Evolutionary conservation across 257 asterid genomes (phyloP), one percentile per base, ranked within the genome.

Genomic region (Gynochthodes officinalis): DNA sequence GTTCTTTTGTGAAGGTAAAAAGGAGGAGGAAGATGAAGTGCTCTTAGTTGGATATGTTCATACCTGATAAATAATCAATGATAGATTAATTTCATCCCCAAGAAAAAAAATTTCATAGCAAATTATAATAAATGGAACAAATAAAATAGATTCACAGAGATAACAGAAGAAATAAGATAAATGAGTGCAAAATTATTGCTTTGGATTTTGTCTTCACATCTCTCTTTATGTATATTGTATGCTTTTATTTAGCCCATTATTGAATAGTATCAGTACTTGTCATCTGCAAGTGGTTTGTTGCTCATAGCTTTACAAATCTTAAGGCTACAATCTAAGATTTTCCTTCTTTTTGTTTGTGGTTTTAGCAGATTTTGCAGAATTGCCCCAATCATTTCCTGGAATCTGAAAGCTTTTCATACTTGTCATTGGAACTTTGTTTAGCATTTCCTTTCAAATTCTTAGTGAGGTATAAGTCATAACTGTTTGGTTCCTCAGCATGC

Each of bases 301-400:
- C n/a, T n/a, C n/a, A n/a, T n/a, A n/a, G 18, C 42, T 50, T 18
- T 13, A 44, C 23, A 16, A 48, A 18, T 30, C 35, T 10, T 64
- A 18, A 64, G 57, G 73, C 28, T 49, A 53, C 16, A 55, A n/a
- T 35, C 72, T 32, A 64, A 76, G 21, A 50, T 62, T 63, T 44
- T 67, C 43, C 65, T 82, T 64, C 57, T 79, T 64, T 78, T 74
- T 82, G 33, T 79, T 76, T 74, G 30, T 87, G 81, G 60, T 58
- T 77, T 68, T 80, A 15, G 39, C 88, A 95, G 99, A 90, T 95
- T 79, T 80, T 87, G 85, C 90, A 84, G 82, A 86, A 85, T 65
- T 92, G 99, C 79, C 97, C 99, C 58, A 75, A 78, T 64, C 91
- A 90, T 73, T 90, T 90, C 83, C 84, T 95, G 52, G 86, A 79